Evolutionary conservation across 352 stramenopile genomes (phyloP).

Genomic region (Phytophthora boehmeriae): DNA sequence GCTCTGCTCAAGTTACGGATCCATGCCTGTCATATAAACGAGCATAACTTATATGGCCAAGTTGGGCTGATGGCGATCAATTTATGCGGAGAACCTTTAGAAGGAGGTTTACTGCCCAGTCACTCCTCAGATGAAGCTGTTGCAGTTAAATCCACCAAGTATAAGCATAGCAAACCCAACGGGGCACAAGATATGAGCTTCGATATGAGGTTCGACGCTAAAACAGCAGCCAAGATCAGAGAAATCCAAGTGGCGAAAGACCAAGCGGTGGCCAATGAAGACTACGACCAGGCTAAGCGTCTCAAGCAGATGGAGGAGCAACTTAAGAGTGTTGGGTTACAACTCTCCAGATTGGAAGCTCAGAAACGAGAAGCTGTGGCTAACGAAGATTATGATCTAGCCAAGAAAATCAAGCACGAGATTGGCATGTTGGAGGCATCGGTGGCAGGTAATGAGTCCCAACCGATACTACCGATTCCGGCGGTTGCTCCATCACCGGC

Average conservation of each 20-base stretch:
- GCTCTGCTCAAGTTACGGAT: constrained; percentile 89
- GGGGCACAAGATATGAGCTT: constrained; percentile 65
- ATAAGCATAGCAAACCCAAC: constrained; percentile 4
- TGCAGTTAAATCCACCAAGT: constrained; percentile 28
- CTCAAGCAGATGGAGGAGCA: constrained; percentile 88
- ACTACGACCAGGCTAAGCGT: constrained; percentile 91
- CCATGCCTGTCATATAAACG: constrained; percentile 89
- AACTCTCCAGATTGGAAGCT: constrained; percentile 86
- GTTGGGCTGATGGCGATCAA: constrained; percentile 92
- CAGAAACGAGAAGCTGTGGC: constrained; percentile 90
- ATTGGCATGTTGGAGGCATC: constrained; percentile 75
- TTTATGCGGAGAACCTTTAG: constrained; percentile 72
- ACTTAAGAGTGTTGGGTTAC: constrained; percentile 88
- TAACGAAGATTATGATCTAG: constrained; percentile 92
- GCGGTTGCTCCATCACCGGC: constrained; percentile 20
- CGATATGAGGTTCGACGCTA: constrained; percentile 90
- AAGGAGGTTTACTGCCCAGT: constrained; percentile 41
- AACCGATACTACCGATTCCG: constrained; percentile 55
- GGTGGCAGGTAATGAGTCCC: constrained; percentile 61
- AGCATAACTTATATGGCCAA: constrained; percentile 91
- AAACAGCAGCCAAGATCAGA: constrained; percentile 87
- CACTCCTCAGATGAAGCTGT: constrained; percentile 53
- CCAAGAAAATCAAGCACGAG: constrained; percentile 91
- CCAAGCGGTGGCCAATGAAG: constrained; percentile 84
- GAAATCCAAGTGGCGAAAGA: constrained; percentile 89